Base-by-base conservation (phyloP, 2,329 filamentous ascomycete species). In the Sclerotinia sclerotiorum region DNA sequence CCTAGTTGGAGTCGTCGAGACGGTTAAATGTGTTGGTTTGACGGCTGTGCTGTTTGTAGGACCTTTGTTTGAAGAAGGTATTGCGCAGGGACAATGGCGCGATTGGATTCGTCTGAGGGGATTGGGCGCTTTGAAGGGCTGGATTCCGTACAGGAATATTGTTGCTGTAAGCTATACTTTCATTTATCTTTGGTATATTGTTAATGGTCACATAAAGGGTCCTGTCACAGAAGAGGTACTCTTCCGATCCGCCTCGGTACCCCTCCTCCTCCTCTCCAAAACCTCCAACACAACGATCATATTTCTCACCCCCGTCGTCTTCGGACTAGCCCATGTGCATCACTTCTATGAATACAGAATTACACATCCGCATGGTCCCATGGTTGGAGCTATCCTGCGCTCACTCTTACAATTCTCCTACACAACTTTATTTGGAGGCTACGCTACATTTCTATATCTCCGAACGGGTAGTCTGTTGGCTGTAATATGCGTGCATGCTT, bases 291-390 rank as follows among this genome's bases (percentile, higher is more conserved):
- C 70, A 2, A 81, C 82, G 52, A 93, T 92, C 72, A 86, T 97
- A 76, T 93, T 97, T 80, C 81, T 92, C 15, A 92, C 92, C 1
- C 94, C 94, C 8, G 82, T 97, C 15, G 90, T 97, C 78, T 98
- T 98, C 77, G 94, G 94, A 64, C 88, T 97, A 56, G 94, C 95
- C 10, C 95, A 99, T 80, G 80, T 97, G 60, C 94, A 99, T 80
- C 95, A 99, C 80, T 93, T 97, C 78, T 97, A 97, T 81, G 95
- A 98, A 80, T 97, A 97, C 79, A 86, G 90, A 68, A 83, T 97
- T 68, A 92, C 90, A 1, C 88, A 96, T 74, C 92, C 92, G 11
- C 83, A 87, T 71, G 88, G 90, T 1, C 86, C 91, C 0, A 76
- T 89, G 17, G 72, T 84, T 0, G 83, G 86, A 2, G 88, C 90